Base-by-base conservation (phyloP, 306 rosid species). In the Quercus aquifolioides region DNA sequence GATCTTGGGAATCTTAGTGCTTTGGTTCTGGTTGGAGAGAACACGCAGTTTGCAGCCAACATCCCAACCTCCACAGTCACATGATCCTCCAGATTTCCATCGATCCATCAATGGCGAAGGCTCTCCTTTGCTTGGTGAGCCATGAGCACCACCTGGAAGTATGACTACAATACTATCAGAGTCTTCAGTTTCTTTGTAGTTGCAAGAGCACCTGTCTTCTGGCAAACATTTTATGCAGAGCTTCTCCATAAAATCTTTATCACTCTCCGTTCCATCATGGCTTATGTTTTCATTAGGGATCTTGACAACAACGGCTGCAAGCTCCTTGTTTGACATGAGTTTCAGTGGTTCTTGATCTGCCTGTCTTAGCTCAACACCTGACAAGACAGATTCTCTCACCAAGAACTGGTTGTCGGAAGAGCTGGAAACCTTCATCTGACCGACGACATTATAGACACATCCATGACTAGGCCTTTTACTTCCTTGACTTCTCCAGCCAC, bases 51-150 rank as follows among this genome's bases (percentile, higher is more conserved):
- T 91, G 94, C 99, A 95, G 49, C 94, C 99, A 74, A 90, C 81
- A 77, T 95, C 99, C 99, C 98, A 95, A 75, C 99, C 99, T 59
- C 98, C 99, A 84, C 99, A 92, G 79, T 95, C 99, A 78, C 99
- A 95, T 13, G 63, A 73, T 60, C 98, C 99, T 6, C 91, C 95
- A 1, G 92, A 78, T 83, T 85, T 90, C 99, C 98, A 95, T 67
- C 99, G 80, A 14, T 79, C 68, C 79, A 92, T 85, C 87, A 95
- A 80, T 18, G 98, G 85, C 0, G 99, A 92, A 57, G 95, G 97
- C 72, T 86, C 85, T 79, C 99, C 98, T 46, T 81, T 89, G 76
- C 43, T 81, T 41, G 99, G 92, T 31, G 91, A 77, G 78, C 96
- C 86, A 82, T 95, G 99, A 72, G 87, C 80, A 13, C 89, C 98